A percentile compares a stretch with the other conserved stretches of the same genome.
Evolutionary conservation across 139 green algal species (phyloP).

Genomic region (Micromonas pusilla): DNA sequence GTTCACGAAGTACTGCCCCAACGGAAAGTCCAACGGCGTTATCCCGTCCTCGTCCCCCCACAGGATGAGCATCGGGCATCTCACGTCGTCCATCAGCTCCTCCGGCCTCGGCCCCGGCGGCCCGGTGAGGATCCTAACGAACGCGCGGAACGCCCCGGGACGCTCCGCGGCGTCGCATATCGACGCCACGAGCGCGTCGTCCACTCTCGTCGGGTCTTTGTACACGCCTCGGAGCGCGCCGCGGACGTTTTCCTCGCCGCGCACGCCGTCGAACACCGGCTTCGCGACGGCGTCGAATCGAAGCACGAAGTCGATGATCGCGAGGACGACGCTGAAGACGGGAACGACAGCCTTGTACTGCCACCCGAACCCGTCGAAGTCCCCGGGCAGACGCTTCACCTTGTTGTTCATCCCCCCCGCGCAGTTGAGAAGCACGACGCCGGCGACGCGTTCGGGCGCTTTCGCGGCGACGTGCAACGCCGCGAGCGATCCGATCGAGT

Average conservation of each 20-base stretch:
- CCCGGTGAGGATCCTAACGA: slow-evolving; percentile 81
- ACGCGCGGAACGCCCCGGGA: slow-evolving; percentile 69
- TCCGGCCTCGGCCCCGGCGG: slow-evolving; percentile 75
- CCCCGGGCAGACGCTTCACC: slow-evolving; percentile 31
- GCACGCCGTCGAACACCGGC: slow-evolving; percentile 62
- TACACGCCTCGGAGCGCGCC: slow-evolving; percentile 60
- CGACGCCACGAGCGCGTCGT: slow-evolving; percentile 76
- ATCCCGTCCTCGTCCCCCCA: slow-evolving; percentile 82
- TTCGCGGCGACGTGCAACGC: slow-evolving; percentile 51
- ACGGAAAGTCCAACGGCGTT: slow-evolving; percentile 77
- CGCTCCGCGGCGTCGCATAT: slow-evolving; percentile 47
- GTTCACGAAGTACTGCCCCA: slow-evolving; percentile 67
- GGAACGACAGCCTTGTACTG: slow-evolving; percentile 68
- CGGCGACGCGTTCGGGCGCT: slow-evolving; percentile 9
- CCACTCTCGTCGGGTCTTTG: slow-evolving; percentile 56
- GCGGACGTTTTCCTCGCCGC: slow-evolving; percentile 54
- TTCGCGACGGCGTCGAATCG: slow-evolving; percentile 50
- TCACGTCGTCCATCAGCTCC: slow-evolving; percentile 50
- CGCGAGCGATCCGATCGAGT: slow-evolving; percentile 85
- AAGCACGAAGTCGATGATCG: slow-evolving; percentile 80
- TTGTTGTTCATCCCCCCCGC: slow-evolving; percentile 89
- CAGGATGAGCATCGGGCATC: slow-evolving; percentile 67
- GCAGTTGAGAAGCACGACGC: slow-evolving; percentile 71
- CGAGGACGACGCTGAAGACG: slow-evolving; percentile 73
- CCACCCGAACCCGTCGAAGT: slow-evolving; percentile 55